phyloP scores from a whole-genome alignment of 2,329 filamentous ascomycete species.

The Epichloe coenophiala region DNA sequence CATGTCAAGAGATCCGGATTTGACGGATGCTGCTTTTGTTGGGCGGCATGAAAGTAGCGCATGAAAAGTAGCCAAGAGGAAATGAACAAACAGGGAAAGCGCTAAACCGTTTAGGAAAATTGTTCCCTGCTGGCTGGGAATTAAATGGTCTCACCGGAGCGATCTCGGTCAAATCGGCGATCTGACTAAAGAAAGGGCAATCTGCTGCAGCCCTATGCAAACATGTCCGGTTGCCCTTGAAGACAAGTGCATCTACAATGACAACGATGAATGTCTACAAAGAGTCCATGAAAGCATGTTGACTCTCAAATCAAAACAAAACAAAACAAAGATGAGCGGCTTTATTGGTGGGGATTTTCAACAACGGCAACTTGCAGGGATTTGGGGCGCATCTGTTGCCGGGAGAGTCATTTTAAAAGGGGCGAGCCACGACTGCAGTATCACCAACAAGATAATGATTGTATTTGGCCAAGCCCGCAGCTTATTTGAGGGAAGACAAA shows the following conservation, averaged over 20 bases:
- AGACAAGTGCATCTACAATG: background rate
- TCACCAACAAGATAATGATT: background rate
- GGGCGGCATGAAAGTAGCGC: too few relatives aligned
- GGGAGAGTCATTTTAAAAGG: background rate
- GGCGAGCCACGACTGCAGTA: background rate
- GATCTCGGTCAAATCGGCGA: background rate
- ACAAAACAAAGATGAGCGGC: too few relatives aligned
- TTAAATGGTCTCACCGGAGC: background rate
- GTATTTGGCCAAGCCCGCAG: background rate
- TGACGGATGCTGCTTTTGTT: too few relatives aligned
- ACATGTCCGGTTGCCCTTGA: background rate
- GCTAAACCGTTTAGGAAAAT: background rate
- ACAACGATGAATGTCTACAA: background rate
- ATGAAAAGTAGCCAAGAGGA: too few relatives aligned
- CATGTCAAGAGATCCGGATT: too few relatives aligned
- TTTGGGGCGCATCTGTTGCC: background rate
- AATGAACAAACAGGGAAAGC: too few relatives aligned
- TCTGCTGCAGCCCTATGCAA: background rate
- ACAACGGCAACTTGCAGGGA: background rate
- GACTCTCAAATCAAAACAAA: background rate
- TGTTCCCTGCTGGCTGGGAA: too few relatives aligned
- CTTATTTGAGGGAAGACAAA: background rate
- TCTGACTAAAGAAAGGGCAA: background rate
- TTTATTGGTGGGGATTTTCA: background rate
- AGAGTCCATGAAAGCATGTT: background rate